phyloP scores from a whole-genome alignment of 139 green algal genomes.

The Chlorella sp. region DNA sequence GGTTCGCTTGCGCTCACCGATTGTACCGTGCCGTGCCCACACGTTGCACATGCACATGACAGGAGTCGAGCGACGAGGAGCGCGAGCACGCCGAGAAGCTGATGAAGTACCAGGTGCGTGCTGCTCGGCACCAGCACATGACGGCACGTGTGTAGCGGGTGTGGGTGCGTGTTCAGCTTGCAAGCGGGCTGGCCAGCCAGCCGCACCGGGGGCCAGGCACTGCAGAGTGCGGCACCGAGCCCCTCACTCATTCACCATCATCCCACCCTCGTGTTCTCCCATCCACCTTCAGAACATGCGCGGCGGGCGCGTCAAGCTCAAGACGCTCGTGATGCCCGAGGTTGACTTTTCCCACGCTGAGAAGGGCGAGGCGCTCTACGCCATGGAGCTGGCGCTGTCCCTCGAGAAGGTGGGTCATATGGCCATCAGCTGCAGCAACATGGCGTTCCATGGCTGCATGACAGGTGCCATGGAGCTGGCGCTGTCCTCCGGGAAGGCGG shows the following conservation, averaged over 20 bases:
- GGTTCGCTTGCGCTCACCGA: no score
- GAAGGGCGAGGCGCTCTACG: conserved; percentile 89
- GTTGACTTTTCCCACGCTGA: conserved; percentile 63
- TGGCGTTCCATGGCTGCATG: background rate
- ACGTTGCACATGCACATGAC: background rate
- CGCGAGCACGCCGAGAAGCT: conserved; percentile 86
- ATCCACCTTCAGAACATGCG: conserved; percentile 79
- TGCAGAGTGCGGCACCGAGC: no score
- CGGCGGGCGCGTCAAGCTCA: conserved; percentile 84
- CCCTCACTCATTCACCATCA: no score
- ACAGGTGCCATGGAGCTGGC: background rate
- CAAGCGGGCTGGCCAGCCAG: no score
- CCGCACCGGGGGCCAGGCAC: no score
- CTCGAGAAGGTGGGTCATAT: conserved; percentile 73
- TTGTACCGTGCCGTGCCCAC: no score
- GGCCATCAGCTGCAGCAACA: background rate
- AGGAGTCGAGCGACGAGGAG: conserved; percentile 66
- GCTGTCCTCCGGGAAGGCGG: background rate
- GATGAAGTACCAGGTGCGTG: conserved; percentile 49
- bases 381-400: conserved; percentile 87
- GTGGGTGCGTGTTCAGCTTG: no score
- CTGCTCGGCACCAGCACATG: background rate
- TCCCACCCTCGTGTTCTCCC: no score
- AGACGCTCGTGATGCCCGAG: conserved; percentile 73
- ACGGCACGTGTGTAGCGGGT: no score